Evolutionary conservation across 2,329 filamentous ascomycete species (phyloP), one percentile per base, ranked within the genome.

Genomic region (Trichoderma endophyticum): DNA sequence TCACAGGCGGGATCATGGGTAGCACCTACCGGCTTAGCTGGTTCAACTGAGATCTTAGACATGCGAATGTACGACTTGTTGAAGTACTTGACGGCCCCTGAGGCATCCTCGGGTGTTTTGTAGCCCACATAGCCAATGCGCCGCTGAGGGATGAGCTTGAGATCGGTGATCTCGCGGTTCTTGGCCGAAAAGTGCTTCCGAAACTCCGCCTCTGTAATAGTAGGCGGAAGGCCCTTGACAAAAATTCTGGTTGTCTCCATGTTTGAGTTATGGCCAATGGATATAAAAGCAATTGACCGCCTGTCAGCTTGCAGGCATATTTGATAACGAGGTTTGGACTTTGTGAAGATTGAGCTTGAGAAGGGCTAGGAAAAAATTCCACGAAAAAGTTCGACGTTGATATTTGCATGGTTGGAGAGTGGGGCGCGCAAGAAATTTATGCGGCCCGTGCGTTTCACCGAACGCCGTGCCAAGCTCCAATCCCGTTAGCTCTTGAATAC

Each of bases 61-160:
- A 98, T 96, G 77, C 94, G 93, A 78, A 99, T 94, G 83, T 94
- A 99, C 74, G 95, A 92, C 80, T 90, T 93, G 86, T 99, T 95
- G 86, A 98, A 98, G 85, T 97, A 97, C 82, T 93, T 95, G 80
- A 97, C 92, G 59, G 96, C 95, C 79, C 91, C 89, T 71, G 89
- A 86, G 71, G 96, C 96, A 80, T 93, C 92, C 74, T 95, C 90
- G 15, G 92, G 85, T 66, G 89, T 93, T 83, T 93, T 95, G 86
- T 95, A 98, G 74, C 96, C 96, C 73, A 99, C 90, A 86, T 97
- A 99, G 77, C 95, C 96, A 82, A 99, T 98, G 76, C 95, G 90
- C 78, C 96, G 90, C 78, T 94, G 91, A 6, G 93, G 89, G 79
- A 98, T 93, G 80, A 98, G 89, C 87, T 97, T 97, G 77, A 94